Base-by-base conservation (phyloP, 495 filamentous ascomycete genomes). In the Annulohypoxylon maeteangense region DNA sequence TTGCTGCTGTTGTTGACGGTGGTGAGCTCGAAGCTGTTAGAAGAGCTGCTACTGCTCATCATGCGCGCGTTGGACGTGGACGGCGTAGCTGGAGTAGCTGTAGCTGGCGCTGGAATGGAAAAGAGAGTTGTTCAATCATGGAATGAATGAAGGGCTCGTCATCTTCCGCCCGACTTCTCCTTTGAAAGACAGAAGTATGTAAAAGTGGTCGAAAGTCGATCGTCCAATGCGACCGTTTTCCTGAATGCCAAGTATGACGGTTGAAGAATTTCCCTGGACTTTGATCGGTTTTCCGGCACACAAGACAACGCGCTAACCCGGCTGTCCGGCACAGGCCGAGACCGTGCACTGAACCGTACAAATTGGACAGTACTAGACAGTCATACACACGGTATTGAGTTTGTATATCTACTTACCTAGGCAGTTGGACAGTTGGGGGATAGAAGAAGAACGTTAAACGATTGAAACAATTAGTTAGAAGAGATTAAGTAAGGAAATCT, bases 301-400 rank as follows among this genome's bases (percentile, higher is more conserved):
- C 70, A 66, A 63, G 53, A 54, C 60, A 50, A 42, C 56, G 65
- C 70, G 62, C 70, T 73, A 73, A 65, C 70, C 70, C 70, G 70
- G 70, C 70, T 73, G 70, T 73, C 70, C 70, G 70, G 70, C 70
- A 73, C 70, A 73, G 70, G 70, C 70, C 65, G 65, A 73, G 55
- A 72, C 70, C 70, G 70, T 73, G 70, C 65, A 36, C 42, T 50
- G 40, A 38, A 45, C 70, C 65, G 70, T 72, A 44, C 29, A 48
- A 65, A 42, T 44, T 44, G 0, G n/a, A 73, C 70, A 65, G 70
- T 73, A 48, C 27, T 1, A n/a, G 1, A 18, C 4, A 20, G 1
- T 11, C 14, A 34, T 16, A 61, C 12, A 14, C 55, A 73, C 70
- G 38, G 70, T 65, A 23, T 5, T 1, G 6, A n/a, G 29, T 16